These are phyloP conservation scores for Hyphopichia burtonii DNA, from an alignment of 1,139 yeast genomes.

Conservation along the genomic window DNA sequence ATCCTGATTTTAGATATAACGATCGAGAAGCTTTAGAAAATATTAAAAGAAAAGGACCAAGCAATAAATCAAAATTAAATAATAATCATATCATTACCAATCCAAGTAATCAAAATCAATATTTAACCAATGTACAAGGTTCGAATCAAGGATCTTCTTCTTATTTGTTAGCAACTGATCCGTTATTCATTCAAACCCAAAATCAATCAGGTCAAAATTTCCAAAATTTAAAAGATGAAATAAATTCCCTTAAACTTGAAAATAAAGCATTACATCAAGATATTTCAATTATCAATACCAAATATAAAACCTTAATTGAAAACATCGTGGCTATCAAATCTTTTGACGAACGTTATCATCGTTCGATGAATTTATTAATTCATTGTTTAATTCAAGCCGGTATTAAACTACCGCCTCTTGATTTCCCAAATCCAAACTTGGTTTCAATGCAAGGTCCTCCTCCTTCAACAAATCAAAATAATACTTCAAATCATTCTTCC, in stretches of 20 bases:
- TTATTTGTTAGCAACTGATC: constrained; percentile 4
- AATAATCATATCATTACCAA: constrained; percentile 4
- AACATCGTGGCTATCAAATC: constrained; percentile 55
- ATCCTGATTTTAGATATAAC: constrained; percentile 78
- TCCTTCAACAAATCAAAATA: constrained; percentile 5
- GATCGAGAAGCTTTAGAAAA: constrained; percentile 72
- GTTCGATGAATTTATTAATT: constrained; percentile 50
- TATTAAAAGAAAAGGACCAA: constrained; percentile 78
- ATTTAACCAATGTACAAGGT: background rate
- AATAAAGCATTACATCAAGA: constrained; percentile 43
- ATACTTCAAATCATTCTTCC: background rate
- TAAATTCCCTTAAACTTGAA: constrained; percentile 42
- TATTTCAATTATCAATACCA: constrained; percentile 45
- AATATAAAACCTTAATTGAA: constrained; percentile 65
- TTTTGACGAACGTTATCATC: constrained; percentile 54
- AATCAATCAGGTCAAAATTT: constrained; percentile 2
- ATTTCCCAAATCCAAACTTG: constrained; percentile 46
- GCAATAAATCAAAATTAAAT: constrained; percentile 36
- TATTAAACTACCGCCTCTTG: constrained; percentile 63
- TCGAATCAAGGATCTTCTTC: constrained; percentile 1
- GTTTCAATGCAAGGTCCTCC: constrained; percentile 20
- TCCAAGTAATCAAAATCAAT: background rate
- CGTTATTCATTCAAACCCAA: constrained; percentile 9
- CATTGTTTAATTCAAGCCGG: constrained; percentile 56
- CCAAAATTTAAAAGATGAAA: constrained; percentile 38